Evolutionary conservation across 2,329 filamentous ascomycete genomes (phyloP), one percentile per base, ranked within the genome.

Genomic region (Hymenoscyphus albidus): DNA sequence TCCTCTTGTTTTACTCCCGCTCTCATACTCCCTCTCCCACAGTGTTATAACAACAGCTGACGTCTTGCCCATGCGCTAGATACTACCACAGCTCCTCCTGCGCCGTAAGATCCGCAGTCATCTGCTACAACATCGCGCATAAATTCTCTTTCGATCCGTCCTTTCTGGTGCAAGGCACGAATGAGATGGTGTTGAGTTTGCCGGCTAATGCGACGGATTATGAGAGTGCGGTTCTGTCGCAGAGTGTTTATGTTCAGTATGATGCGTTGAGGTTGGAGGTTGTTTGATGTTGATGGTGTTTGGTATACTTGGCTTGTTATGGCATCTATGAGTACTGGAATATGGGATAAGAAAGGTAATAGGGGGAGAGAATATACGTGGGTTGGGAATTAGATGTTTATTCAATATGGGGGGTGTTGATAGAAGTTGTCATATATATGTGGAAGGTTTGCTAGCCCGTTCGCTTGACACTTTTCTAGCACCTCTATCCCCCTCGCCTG

Each of bases 251-350:
- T 73, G 81, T 89, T 5, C 85, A 89, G 76, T 89, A 89, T 68
- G 86, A 89, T 76, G 86, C 87, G 1, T 70, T 89, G 71, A 78
- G 86, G 60, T 70, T 89, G 58, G 86, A 89, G 71, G 72, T 88
- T 32, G 72, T 51, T 6, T 51, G 44, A 51, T 27, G 27, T 27
- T 27, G 27, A 27, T 27, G 27, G 27, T 27, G 27, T 27, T 27
- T 27, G 2, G 2, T 3, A 27, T 27, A 27, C 3, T 27, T 27
- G 2, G 27, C 3, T 27, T 27, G 27, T 27, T 27, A 27, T 27
- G 27, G 27, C 2, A 27, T 2, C 27, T 27, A 3, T 27, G 2
- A 27, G 27, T 27, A 27, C 2, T 27, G 27, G 27, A 27, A 27
- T 27, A 27, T 27, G 27, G 27, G 2, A 27, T 27, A 27, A 27